Base-by-base conservation (phyloP, 176 grass and related monocot species). In the Triticum monococcum region DNA sequence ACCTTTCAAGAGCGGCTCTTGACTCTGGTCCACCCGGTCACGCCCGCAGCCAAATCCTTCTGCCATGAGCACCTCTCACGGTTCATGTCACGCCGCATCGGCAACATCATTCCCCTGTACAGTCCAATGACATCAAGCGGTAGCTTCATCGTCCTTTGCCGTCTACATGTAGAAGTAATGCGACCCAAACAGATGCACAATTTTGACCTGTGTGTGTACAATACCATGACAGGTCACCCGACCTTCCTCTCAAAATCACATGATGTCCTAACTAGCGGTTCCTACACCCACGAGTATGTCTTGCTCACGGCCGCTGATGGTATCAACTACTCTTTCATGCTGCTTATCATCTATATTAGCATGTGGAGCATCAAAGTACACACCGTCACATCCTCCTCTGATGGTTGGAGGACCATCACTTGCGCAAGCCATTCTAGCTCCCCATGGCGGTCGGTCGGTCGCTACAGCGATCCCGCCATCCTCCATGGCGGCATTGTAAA, bases 51-150 rank as follows among this genome's bases (percentile, higher is more conserved):
- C 20, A 1, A 7, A 8, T 8, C 7, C 5, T n/a, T 18, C 56
- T 59, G 2, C 33, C 9, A 40, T 10, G 1, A 17, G 1, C 12
- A 33, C 30, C 30, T 78, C 16, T 31, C 5, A 10, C 31, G 5
- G 4, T 78, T 61, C 54, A 1, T 79, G 10, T 79, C 20, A 7
- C 18, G 20, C 76, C 0, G 5, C 3, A 18, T 31, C 5, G 18
- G 3, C 50, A 2, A 17, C 31, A 0, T n/a, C 76, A 3, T 5
- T 8, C 0, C 0, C 1, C 0, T 5, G 0, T 64, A 64, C 14
- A 16, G 3, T 52, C 11, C 13, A 1, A 4, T 17, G 48, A 17
- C 12, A 5, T 52, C 48, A 4, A 4, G 13, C 48, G 48, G 48
- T 16, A 4, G 48, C 48, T 1, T 52, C 48, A 52, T 52, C 48